Base-by-base conservation (phyloP, 2,329 filamentous ascomycete genomes). In the Penicillium frequentans region DNA sequence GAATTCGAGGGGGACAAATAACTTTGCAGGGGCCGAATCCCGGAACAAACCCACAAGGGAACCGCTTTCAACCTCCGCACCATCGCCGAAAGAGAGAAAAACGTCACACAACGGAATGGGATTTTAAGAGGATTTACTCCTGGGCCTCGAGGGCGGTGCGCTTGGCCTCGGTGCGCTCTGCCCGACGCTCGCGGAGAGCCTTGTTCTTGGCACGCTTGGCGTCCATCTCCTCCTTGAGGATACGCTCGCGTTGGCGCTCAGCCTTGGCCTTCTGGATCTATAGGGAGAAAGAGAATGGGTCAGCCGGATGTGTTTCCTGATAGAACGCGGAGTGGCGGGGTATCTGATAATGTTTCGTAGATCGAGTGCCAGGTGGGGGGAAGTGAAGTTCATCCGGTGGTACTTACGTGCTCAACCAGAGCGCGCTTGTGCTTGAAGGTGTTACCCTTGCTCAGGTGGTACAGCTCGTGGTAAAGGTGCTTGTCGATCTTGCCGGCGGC, bases 401-500 rank as follows among this genome's bases (percentile, higher is more conserved):
- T 42, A 74, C 95, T 78, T 96, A 99, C 95, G 86, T 99, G 95
- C 88, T 99, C 95, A 80, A 99, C 92, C 75, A 99, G 89, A 77
- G 93, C 95, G 84, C 95, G 90, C 93, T 98, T 99, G 91, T 99
- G 95, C 93, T 99, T 99, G 90, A 99, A 99, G 81, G 95, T 93
- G 90, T 99, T 99, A 96, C 95, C 96, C 93, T 99, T 99, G 89
- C 90, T 95, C 80, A 96, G 86, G 83, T 97, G 95, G 88, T 99
- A 99, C 72, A 99, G 91, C 86, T 98, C 93, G 88, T 99, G 95
- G 89, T 99, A 99, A 64, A 99, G 92, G 87, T 99, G 95, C 90
- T 99, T 99, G 86, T 99, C 95, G 81, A 99, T 99, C 90, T 99
- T 99, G 82, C 96, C 96, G 77, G 90, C 90, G 81, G 93, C 93